These are phyloP conservation scores for Globisporangium camurandrum DNA, from an alignment of 352 stramenopile genomes.

Conservation along the genomic window DNA sequence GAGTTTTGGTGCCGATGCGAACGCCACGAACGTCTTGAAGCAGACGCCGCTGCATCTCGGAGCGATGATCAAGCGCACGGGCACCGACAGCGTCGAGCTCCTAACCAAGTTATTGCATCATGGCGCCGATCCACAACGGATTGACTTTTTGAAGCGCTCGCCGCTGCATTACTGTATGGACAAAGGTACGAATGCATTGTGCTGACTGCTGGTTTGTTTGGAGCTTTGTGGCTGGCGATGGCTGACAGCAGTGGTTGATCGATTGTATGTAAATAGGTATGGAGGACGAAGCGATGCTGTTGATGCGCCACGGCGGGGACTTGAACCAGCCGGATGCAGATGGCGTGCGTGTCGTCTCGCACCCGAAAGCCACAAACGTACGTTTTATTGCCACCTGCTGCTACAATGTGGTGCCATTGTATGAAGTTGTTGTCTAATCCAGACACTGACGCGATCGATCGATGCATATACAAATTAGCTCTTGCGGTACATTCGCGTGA, in stretches of 20 bases:
- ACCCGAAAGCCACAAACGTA: constrained; percentile 55
- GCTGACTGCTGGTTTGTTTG: too few species aligned
- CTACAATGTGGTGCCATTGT: not conserved
- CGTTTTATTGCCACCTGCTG: constrained; percentile 8
- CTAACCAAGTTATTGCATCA: constrained; percentile 60
- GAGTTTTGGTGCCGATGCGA: constrained; percentile 56
- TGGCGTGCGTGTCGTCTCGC: constrained; percentile 40
- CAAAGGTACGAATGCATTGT: constrained; percentile 54
- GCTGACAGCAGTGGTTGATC: too few species aligned
- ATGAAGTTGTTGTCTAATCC: not conserved
- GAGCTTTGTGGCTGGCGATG: too few species aligned
- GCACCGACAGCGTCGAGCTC: constrained; percentile 30
- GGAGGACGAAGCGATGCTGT: constrained; percentile 41
- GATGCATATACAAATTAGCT: too few species aligned
- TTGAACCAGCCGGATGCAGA: constrained; percentile 66
- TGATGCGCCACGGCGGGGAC: constrained; percentile 60
- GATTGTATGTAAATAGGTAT: too few species aligned
- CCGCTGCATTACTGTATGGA: constrained; percentile 71
- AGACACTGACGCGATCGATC: too few species aligned
- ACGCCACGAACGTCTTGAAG: constrained; percentile 58
- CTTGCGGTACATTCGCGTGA: constrained; percentile 41
- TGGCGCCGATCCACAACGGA: constrained; percentile 36
- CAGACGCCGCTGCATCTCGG: constrained; percentile 71
- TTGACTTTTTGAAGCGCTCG: constrained; percentile 70
- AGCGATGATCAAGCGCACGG: constrained; percentile 54